These are phyloP conservation scores for Rhizodiscina lignyota DNA, from an alignment of 495 filamentous ascomycete species.

Conservation along the genomic window DNA sequence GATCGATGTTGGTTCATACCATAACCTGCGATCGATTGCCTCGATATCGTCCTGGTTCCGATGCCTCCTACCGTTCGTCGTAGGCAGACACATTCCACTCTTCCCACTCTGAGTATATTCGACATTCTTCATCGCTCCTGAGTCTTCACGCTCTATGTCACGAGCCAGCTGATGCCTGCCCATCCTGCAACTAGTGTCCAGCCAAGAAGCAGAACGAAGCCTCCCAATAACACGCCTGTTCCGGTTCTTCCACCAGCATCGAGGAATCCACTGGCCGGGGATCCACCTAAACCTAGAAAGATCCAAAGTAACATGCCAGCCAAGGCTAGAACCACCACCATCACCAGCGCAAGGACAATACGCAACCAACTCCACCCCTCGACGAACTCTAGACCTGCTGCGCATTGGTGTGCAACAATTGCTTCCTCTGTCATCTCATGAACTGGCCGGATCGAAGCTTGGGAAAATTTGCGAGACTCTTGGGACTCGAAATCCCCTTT, in stretches of 20 bases:
- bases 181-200: conserved; percentile 8
- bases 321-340: conserved; percentile 4
- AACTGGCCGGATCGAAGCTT: too few species aligned
- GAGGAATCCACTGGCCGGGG: conserved; percentile 1
- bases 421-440: too few species aligned
- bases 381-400: conserved; percentile 15
- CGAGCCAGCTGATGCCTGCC: conserved; percentile 14
- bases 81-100: too few species aligned
- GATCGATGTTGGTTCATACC: too few species aligned
- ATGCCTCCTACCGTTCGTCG: too few species aligned
- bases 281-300: conserved; percentile 11
- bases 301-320: conserved; percentile 12
- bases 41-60: too few species aligned
- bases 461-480: too few species aligned
- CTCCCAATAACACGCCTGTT: conserved; percentile 8
- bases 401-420: conserved; percentile 1
- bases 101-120: too few species aligned
- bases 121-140: too few species aligned
- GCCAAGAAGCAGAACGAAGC: conserved; percentile 10
- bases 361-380: conserved; percentile 9
- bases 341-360: conserved; percentile 5
- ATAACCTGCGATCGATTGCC: too few species aligned
- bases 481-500: too few species aligned
- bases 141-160: too few species aligned
- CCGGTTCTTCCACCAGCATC: conserved; percentile 11